These are phyloP conservation scores for Fusarium heterosporum DNA, from an alignment of 2,329 filamentous ascomycete genomes.

Conservation along the genomic window DNA sequence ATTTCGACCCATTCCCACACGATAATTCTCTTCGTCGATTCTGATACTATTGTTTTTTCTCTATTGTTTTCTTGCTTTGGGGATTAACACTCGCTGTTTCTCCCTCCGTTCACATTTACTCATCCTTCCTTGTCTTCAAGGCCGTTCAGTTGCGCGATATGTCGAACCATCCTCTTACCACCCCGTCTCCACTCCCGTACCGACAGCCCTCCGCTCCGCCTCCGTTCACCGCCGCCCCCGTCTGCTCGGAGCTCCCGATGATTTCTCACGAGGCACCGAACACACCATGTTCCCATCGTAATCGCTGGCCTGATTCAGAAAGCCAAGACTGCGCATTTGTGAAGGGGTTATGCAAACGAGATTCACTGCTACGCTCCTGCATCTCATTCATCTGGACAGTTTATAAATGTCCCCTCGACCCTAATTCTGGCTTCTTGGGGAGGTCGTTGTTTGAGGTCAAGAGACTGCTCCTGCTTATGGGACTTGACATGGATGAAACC, in stretches of 20 bases:
- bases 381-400: not conserved
- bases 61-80: not conserved
- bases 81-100: not conserved
- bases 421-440: not conserved
- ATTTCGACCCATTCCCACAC: slow-evolving; percentile 17
- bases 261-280: slow-evolving; percentile 23
- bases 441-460: not conserved
- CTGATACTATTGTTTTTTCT: not conserved
- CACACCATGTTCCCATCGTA: slow-evolving; percentile 19
- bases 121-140: not conserved
- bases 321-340: not conserved
- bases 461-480: slow-evolving; percentile 4
- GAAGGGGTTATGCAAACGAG: not conserved
- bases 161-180: slow-evolving; percentile 19
- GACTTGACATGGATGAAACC: not conserved
- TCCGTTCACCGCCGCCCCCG: slow-evolving; percentile 43
- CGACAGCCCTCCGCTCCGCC: slow-evolving; percentile 45
- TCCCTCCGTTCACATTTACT: not conserved
- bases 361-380: not conserved
- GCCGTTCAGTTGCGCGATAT: slow-evolving; percentile 13
- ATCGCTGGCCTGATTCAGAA: not conserved
- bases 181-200: slow-evolving; percentile 39
- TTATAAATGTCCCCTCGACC: not conserved
- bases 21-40: not conserved
- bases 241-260: slow-evolving; percentile 36